Conservation (phyloP, 2,329 filamentous ascomycete genomes). For the Alternaria ethzedia region DNA sequence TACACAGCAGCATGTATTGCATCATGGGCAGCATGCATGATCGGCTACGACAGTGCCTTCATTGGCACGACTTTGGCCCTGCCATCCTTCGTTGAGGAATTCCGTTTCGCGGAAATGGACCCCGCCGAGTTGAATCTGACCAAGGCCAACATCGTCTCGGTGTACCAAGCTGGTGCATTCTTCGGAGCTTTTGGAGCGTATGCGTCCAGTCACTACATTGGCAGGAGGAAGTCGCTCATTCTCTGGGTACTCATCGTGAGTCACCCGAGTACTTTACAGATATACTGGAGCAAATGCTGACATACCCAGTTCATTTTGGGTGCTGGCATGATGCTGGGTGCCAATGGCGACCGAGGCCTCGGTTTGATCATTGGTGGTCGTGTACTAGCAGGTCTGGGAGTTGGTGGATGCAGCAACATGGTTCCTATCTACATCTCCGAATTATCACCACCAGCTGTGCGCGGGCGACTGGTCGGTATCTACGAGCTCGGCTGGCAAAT, state of each 20-base stretch:
- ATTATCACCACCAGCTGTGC: slow-evolving; percentile 63
- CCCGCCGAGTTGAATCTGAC: slow-evolving; percentile 61
- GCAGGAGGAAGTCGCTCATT: slow-evolving; percentile 69
- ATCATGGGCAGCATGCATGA: slow-evolving; percentile 65
- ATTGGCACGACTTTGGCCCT: slow-evolving; percentile 77
- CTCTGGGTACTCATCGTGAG: slow-evolving; percentile 61
- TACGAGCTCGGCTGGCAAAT: slow-evolving; percentile 59
- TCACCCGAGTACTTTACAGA: background rate
- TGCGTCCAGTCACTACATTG: slow-evolving; percentile 68
- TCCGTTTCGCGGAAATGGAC: slow-evolving; percentile 64
- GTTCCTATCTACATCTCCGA: slow-evolving; percentile 67
- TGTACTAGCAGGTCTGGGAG: slow-evolving; percentile 63
- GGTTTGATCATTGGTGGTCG: slow-evolving; percentile 65
- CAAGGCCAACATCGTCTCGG: slow-evolving; percentile 78
- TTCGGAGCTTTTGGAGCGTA: slow-evolving; percentile 70
- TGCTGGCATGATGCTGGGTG: slow-evolving; percentile 72
- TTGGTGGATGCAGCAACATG: slow-evolving; percentile 63
- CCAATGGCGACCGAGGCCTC: slow-evolving; percentile 52
- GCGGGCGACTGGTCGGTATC: slow-evolving; percentile 62
- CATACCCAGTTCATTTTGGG: slow-evolving; percentile 66
- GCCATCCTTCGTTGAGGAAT: slow-evolving; percentile 72
- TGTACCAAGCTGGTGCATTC: slow-evolving; percentile 84
- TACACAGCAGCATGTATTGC: slow-evolving; percentile 62
- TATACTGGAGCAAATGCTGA: background rate
- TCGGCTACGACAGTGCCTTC: slow-evolving; percentile 74